Evolutionary conservation across 306 rosid species (phyloP), one percentile per base, ranked within the genome.

Genomic region (Oxytropis ochrocephala): DNA sequence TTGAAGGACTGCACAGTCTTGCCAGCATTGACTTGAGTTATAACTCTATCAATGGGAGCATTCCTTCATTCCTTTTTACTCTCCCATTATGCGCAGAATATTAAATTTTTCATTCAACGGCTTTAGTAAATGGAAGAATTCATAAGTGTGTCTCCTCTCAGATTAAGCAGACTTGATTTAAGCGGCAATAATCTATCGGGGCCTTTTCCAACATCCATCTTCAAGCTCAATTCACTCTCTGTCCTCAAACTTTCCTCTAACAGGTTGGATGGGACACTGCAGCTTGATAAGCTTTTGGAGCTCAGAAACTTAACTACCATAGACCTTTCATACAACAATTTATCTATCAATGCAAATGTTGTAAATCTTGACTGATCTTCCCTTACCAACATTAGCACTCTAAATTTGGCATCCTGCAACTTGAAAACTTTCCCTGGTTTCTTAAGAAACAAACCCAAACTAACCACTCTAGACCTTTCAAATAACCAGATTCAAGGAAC

Each of bases 271-370:
- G 95, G 85, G 16, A 36, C 12, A 0, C 0, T 78, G 0, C 11
- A 18, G 0, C 63, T 78, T 0, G 6, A 55, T n/a, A 0, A 0
- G 49, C 3, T 88, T 42, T 3, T 0, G n/a, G 13, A 38, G 6
- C 67, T 82, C 0, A 13, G 1, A 17, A 80, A 60, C 38, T 75
- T 84, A 1, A n/a, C 38, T 0, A 3, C 0, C 0, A 73, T 89
- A 1, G 84, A 79, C 35, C 84, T 89, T 70, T 86, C 90, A 18
- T 14, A 18, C 75, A 86, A 82, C 64, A 48, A 65, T 11, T 13
- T 86, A 49, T 64, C 30, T 0, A 11, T 84, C 3, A 8, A 18
- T 21, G 32, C 27, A 1, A 29, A 24, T 0, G 5, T 2, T 0
- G 6, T 0, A 1, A 17, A 13, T 10, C 2, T 24, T 21, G 6